These are phyloP conservation scores for Cicer arietinum DNA, from an alignment of 306 rosid genomes.

Conservation along the genomic window DNA sequence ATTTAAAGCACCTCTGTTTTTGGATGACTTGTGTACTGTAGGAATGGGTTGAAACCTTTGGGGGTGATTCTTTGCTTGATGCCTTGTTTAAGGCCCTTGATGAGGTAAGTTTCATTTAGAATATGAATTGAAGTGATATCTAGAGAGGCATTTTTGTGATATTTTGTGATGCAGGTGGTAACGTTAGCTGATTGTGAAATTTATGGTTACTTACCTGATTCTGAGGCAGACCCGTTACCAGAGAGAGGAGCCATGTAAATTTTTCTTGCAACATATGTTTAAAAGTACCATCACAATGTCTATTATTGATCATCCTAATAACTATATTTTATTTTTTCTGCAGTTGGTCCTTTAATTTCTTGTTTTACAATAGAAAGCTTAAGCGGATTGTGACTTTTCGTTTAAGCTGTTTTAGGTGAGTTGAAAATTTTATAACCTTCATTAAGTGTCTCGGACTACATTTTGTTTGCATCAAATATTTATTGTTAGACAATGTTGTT, in stretches of 20 bases:
- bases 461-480: slow-evolving; percentile 17
- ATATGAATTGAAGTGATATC: slow-evolving; percentile 38
- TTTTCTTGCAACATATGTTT: neutral
- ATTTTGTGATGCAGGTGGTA: slow-evolving; percentile 71
- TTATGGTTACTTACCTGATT: slow-evolving; percentile 82
- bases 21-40: slow-evolving; percentile 52
- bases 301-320: slow-evolving; percentile 22
- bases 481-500: slow-evolving; percentile 23
- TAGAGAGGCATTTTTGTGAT: slow-evolving; percentile 47
- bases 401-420: slow-evolving; percentile 87
- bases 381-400: slow-evolving; percentile 85
- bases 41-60: slow-evolving; percentile 92
- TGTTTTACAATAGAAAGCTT: slow-evolving; percentile 87
- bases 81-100: slow-evolving; percentile 81
- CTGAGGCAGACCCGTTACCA: slow-evolving; percentile 75
- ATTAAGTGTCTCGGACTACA: neutral
- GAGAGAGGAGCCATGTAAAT: slow-evolving; percentile 88
- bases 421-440: slow-evolving; percentile 10
- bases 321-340: slow-evolving; percentile 36
- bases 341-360: slow-evolving; percentile 96
- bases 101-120: slow-evolving; percentile 62
- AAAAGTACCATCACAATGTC: neutral
- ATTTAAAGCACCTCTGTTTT: slow-evolving; percentile 24
- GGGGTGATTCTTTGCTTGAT: slow-evolving; percentile 72
- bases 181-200: slow-evolving; percentile 78